A percentile compares a stretch with the other conserved stretches of the same genome.
Evolutionary conservation across 1,284 basidiomycete species (phyloP).

Genomic region (Leccinum huronense): DNA sequence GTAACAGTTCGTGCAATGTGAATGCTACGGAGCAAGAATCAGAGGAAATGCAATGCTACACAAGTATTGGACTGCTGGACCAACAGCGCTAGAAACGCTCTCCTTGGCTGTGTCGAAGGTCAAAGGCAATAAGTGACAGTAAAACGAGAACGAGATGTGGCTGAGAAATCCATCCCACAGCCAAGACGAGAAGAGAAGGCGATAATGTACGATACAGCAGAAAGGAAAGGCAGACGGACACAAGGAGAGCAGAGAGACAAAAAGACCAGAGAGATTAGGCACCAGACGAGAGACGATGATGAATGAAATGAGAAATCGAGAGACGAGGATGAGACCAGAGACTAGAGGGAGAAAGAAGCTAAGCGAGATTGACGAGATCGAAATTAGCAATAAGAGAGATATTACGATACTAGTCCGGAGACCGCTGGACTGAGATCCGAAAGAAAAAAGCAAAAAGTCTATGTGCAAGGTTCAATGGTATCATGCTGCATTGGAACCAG

Average conservation of each 20-base stretch:
- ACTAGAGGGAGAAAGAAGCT: slow-evolving; percentile 24
- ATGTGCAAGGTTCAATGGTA: too few relatives aligned
- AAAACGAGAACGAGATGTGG: slow-evolving; percentile 26
- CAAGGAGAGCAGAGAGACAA: slow-evolving; percentile 31
- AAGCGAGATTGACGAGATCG: slow-evolving; percentile 21
- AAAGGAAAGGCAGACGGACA: slow-evolving; percentile 23
- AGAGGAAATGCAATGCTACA: slow-evolving; percentile 36
- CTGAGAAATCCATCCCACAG: slow-evolving; percentile 36
- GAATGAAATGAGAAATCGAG: slow-evolving; percentile 15
- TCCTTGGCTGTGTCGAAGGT: slow-evolving; percentile 28
- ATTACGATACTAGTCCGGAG: slow-evolving; percentile 35
- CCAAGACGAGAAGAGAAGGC: slow-evolving; percentile 25
- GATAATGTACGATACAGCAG: slow-evolving; percentile 36
- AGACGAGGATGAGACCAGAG: slow-evolving; percentile 13
- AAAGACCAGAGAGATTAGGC: slow-evolving; percentile 14
- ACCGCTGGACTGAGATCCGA: slow-evolving; percentile 25
- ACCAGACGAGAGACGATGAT: slow-evolving; percentile 14
- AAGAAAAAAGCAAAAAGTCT: slow-evolving; percentile 26
- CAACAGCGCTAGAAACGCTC: slow-evolving; percentile 32
- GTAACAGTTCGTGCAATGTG: slow-evolving; percentile 21
- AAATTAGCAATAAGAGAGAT: slow-evolving; percentile 38
- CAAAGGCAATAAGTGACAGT: slow-evolving; percentile 36
- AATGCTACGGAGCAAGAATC: slow-evolving; percentile 22
- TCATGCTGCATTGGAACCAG: slow-evolving; percentile 37
- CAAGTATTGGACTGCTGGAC: slow-evolving; percentile 29